Evolutionary conservation across 441 rosid genomes (phyloP).

Genomic region (Capsella rubella): DNA sequence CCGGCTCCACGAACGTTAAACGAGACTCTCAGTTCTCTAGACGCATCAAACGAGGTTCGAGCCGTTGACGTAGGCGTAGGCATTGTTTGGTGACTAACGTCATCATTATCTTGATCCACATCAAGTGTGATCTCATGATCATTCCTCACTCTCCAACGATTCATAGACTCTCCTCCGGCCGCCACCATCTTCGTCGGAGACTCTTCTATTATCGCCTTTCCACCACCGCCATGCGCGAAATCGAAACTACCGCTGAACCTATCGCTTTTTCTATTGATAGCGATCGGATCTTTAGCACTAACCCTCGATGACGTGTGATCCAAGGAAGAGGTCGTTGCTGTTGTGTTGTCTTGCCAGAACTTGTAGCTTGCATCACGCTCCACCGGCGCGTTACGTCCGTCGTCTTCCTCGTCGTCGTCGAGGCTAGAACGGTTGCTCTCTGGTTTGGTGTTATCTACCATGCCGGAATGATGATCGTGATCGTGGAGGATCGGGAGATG

Average conservation of each 20-base stretch:
- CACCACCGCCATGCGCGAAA: slow-evolving; percentile 29
- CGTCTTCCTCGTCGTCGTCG: slow-evolving; percentile 19
- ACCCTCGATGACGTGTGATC: slow-evolving; percentile 6
- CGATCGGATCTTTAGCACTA: slow-evolving; percentile 1
- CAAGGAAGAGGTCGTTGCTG: background rate
- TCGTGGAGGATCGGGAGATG: slow-evolving; percentile 54
- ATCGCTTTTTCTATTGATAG: background rate
- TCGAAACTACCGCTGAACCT: slow-evolving; percentile 46
- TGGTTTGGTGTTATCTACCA: slow-evolving; percentile 15
- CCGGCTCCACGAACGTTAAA: slow-evolving; percentile 52
- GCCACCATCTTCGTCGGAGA: slow-evolving; percentile 32
- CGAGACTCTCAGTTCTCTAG: slow-evolving; percentile 59
- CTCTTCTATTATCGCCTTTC: slow-evolving; percentile 46
- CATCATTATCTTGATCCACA: slow-evolving; percentile 64
- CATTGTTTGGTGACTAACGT: slow-evolving; percentile 39
- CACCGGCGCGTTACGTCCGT: slow-evolving; percentile 7
- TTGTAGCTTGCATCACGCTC: slow-evolving; percentile 44
- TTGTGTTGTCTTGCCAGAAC: slow-evolving; percentile 46
- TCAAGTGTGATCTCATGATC: slow-evolving; percentile 69
- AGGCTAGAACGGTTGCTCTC: slow-evolving; percentile 33
- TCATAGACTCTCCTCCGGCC: slow-evolving; percentile 14
- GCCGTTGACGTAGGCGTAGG: slow-evolving; percentile 41
- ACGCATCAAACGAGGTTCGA: slow-evolving; percentile 32
- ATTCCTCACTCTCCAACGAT: slow-evolving; percentile 26
- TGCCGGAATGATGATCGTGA: slow-evolving; percentile 36